phyloP scores from a whole-genome alignment of 176 grass and related monocot genomes.

The Hsuehochloa calcarea region DNA sequence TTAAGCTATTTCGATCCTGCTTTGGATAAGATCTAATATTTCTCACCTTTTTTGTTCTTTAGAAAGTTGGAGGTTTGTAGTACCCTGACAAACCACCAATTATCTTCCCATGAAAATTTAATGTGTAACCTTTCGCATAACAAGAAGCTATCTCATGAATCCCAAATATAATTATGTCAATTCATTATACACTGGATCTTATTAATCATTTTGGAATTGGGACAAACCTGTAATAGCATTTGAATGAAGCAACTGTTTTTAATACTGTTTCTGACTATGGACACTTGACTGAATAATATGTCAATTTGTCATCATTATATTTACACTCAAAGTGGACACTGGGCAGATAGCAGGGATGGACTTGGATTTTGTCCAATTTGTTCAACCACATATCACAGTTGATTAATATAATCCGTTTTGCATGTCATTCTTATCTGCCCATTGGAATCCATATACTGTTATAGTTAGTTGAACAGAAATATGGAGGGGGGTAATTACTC shows the following conservation, averaged over 20 bases:
- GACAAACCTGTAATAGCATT: not conserved
- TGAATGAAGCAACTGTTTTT: not conserved
- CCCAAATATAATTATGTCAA: conserved; percentile 5
- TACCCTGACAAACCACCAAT: not conserved
- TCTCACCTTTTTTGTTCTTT: not conserved
- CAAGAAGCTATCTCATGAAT: not conserved
- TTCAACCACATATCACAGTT: not conserved
- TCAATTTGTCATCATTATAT: conserved; percentile 1
- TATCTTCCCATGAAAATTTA: not conserved
- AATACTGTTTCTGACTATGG: not conserved
- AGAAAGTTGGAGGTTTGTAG: not conserved
- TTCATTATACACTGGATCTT: conserved; percentile 1
- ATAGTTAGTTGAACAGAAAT: conserved; percentile 26
- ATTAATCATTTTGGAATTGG: not conserved
- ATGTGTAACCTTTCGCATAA: not conserved
- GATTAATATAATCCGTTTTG: not conserved
- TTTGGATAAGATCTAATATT: conserved; percentile 1
- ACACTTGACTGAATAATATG: conserved; percentile 23
- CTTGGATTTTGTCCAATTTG: not conserved
- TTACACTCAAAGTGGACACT: not conserved
- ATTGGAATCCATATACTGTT: conserved; percentile 12
- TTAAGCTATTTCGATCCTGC: not conserved
- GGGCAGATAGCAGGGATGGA: not conserved
- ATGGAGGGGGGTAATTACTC: conserved; percentile 13
- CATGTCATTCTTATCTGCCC: not conserved